Evolutionary conservation across 73 alveolate genomes (phyloP).

Genomic region (Blepharisma stoltei): DNA sequence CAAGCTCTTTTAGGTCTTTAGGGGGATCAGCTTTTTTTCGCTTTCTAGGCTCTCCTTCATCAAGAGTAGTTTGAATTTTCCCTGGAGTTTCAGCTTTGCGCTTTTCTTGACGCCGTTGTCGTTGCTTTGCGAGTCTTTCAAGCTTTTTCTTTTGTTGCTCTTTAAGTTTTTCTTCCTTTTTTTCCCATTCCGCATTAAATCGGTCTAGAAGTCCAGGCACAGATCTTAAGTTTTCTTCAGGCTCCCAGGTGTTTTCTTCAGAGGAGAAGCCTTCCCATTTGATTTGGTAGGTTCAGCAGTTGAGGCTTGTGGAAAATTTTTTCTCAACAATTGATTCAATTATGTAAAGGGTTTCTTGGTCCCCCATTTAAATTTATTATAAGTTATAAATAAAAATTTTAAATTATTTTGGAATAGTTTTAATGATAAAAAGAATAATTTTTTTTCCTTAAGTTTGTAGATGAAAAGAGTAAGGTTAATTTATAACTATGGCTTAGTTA

Average conservation of each 20-base stretch:
- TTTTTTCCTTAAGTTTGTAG: no score
- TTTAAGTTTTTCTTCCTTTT: neutral
- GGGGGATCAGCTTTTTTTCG: no score
- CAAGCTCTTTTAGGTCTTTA: no score
- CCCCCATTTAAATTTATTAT: no score
- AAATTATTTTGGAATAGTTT: no score
- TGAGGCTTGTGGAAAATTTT: no score
- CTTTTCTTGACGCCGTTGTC: neutral
- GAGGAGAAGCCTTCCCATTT: conserved; percentile 28
- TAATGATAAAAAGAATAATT: no score
- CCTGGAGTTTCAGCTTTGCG: neutral
- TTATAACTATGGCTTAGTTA: no score
- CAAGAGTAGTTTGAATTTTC: neutral
- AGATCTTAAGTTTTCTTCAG: conserved; percentile 14
- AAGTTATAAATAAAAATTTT: no score
- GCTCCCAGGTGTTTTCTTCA: conserved; percentile 32
- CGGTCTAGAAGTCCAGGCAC: neutral
- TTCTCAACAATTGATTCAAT: no score
- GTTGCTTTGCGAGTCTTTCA: neutral
- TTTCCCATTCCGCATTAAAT: conserved; percentile 26
- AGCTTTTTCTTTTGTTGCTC: conserved; percentile 14
- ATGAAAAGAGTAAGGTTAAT: no score
- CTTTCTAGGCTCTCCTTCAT: neutral
- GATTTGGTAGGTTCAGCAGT: neutral
- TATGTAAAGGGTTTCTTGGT: no score